These are phyloP conservation scores for Pseudogymnoascus sp. DNA, from an alignment of 2,329 filamentous ascomycete species.

Conservation along the genomic window DNA sequence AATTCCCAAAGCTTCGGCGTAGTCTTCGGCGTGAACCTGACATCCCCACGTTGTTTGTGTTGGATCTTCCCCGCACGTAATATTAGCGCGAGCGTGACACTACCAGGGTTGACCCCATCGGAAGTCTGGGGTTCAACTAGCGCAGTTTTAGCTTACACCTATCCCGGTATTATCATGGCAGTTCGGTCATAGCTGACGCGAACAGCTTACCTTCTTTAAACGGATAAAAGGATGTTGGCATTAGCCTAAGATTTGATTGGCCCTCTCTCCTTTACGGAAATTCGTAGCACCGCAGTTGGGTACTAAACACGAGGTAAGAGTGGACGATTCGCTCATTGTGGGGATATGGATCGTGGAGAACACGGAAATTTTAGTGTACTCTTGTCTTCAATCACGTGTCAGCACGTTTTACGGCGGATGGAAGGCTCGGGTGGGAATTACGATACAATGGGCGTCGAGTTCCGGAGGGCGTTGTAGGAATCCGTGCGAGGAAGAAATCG, in stretches of 20 bases:
- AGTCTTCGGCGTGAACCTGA: neutral
- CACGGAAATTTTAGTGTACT: neutral
- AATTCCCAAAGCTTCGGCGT: neutral
- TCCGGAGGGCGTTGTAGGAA: too few relatives aligned
- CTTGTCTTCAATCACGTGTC: neutral
- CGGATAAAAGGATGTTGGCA: neutral
- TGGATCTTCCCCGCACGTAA: neutral
- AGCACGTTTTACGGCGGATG: neutral
- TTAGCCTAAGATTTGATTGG: neutral
- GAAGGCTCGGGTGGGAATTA: too few relatives aligned
- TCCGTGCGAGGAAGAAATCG: too few relatives aligned
- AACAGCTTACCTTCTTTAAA: neutral
- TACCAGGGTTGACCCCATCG: neutral
- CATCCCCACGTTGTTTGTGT: neutral
- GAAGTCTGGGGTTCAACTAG: neutral
- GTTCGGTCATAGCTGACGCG: neutral
- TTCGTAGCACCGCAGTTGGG: neutral
- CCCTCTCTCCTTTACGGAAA: neutral
- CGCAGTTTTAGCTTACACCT: neutral
- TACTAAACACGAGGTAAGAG: neutral
- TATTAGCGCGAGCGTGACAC: neutral
- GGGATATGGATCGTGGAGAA: too few relatives aligned
- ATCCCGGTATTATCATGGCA: neutral
- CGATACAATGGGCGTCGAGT: too few relatives aligned
- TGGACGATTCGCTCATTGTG: neutral